These are phyloP conservation scores for Colletotrichum tofieldiae DNA, from an alignment of 2,329 filamentous ascomycete genomes.

Conservation along the genomic window DNA sequence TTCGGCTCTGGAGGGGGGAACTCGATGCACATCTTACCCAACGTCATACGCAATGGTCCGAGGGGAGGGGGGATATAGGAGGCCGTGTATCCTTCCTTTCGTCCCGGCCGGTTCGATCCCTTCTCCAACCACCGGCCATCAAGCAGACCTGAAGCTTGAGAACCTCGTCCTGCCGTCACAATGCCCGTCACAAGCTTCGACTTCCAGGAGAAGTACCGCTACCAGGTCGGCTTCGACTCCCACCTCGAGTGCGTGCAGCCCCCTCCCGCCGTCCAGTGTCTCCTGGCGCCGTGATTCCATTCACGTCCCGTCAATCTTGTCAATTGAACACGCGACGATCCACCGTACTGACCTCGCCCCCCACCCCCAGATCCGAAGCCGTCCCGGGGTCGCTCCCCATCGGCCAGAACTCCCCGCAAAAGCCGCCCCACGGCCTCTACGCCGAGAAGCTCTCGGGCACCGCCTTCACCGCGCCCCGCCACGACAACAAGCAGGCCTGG, in stretches of 20 bases:
- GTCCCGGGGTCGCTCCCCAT: constrained; percentile 81
- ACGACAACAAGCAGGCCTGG: constrained; percentile 81
- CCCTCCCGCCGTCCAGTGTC: neutral
- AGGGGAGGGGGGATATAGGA: neutral
- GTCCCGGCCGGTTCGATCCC: neutral
- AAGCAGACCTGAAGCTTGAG: neutral
- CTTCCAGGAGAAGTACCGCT: constrained; percentile 75
- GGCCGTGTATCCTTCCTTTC: neutral
- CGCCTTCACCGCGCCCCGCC: constrained; percentile 78
- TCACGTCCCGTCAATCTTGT: neutral
- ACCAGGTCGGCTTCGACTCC: constrained; percentile 83
- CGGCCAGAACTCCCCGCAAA: constrained; percentile 86
- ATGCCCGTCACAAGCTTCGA: constrained; percentile 69
- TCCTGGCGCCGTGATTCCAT: neutral
- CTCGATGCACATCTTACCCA: constrained; percentile 6
- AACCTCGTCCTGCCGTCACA: constrained; percentile 24
- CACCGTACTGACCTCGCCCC: neutral
- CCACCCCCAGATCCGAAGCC: constrained; percentile 76
- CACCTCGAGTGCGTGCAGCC: constrained; percentile 79
- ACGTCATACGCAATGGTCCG: constrained; percentile 29
- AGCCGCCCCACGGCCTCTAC: constrained; percentile 84
- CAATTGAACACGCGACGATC: neutral
- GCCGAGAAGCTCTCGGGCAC: constrained; percentile 85
- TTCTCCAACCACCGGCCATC: neutral
- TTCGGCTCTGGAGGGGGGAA: constrained; percentile 27